Evolutionary conservation across 441 rosid genomes (phyloP).

Genomic region (Adansonia grandidieri): DNA sequence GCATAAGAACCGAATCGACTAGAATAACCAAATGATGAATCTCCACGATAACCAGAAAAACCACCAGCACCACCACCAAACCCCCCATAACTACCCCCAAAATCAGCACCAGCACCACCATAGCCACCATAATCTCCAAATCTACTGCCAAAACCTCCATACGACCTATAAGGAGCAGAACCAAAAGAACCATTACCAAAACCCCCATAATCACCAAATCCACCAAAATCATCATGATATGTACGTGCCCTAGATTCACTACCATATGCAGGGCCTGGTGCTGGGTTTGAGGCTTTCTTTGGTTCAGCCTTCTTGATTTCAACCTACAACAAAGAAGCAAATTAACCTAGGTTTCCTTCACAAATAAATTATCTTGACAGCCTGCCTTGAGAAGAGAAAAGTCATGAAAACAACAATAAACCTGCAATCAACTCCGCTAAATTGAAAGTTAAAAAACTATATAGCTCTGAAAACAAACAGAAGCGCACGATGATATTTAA

Average conservation of each 20-base stretch:
- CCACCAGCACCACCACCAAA: constrained; percentile 35
- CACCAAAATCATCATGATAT: constrained; percentile 31
- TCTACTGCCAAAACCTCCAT: constrained; percentile 37
- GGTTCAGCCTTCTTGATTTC: constrained; percentile 52
- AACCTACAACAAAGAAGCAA: constrained; percentile 45
- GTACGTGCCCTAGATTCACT: constrained; percentile 40
- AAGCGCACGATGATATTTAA: neutral
- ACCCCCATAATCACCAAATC: constrained; percentile 32
- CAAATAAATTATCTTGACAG: neutral
- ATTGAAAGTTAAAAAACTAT: neutral
- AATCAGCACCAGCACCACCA: constrained; percentile 31
- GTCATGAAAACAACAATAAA: constrained; percentile 5
- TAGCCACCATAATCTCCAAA: constrained; percentile 38
- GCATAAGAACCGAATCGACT: constrained; percentile 37
- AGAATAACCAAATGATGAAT: constrained; percentile 41
- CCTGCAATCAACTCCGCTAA: neutral
- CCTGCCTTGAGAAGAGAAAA: constrained; percentile 1
- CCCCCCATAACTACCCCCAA: constrained; percentile 37
- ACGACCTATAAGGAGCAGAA: constrained; percentile 39
- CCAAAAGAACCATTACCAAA: constrained; percentile 34
- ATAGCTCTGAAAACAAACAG: neutral
- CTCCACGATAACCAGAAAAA: constrained; percentile 36
- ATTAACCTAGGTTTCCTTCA: constrained; percentile 36
- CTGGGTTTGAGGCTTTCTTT: constrained; percentile 39
- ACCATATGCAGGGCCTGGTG: constrained; percentile 36